Percentiles rank a stretch among this genome's conserved stretches.
Evolutionary conservation across 345 rosid genomes (phyloP).

Genomic region (Arabidopsis thaliana): DNA sequence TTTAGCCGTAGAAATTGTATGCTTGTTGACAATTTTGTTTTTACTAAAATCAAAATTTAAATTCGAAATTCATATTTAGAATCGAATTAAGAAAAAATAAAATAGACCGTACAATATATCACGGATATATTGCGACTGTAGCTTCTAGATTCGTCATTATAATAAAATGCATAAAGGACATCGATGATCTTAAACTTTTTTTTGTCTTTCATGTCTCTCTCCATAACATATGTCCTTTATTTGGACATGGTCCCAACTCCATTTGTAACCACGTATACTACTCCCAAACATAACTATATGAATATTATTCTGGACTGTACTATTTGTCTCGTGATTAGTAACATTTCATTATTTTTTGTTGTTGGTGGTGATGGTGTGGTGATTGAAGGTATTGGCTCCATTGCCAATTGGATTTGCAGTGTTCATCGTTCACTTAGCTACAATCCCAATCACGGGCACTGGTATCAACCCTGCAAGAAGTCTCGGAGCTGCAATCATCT

Average conservation of each 20-base stretch:
- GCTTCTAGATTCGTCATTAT: conserved; percentile 32
- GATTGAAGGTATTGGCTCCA: conserved; percentile 82
- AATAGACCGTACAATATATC: background rate
- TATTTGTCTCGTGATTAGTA: conserved; percentile 32
- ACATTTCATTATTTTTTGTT: background rate
- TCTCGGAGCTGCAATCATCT: conserved; percentile 91
- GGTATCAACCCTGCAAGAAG: conserved; percentile 98
- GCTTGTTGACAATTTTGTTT: too few species aligned
- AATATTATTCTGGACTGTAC: conserved; percentile 4
- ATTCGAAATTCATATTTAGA: background rate
- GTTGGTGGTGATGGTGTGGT: conserved; percentile 1
- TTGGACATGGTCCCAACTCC: conserved; percentile 34
- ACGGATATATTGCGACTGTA: background rate
- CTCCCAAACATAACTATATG: conserved; percentile 12
- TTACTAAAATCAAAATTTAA: too few species aligned
- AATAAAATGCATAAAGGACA: conserved; percentile 27
- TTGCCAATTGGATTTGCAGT: conserved; percentile 97
- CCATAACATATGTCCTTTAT: conserved; percentile 26
- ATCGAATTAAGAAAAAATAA: background rate
- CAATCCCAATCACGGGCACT: conserved; percentile 93
- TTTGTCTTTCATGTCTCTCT: conserved; percentile 33
- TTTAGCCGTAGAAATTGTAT: background rate
- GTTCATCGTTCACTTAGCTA: conserved; percentile 91
- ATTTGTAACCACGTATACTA: conserved; percentile 37
- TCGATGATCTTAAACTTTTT: conserved; percentile 2